Conservation (phyloP, 1,139 yeast genomes). For the Debaryomycetaceae sp. region DNA sequence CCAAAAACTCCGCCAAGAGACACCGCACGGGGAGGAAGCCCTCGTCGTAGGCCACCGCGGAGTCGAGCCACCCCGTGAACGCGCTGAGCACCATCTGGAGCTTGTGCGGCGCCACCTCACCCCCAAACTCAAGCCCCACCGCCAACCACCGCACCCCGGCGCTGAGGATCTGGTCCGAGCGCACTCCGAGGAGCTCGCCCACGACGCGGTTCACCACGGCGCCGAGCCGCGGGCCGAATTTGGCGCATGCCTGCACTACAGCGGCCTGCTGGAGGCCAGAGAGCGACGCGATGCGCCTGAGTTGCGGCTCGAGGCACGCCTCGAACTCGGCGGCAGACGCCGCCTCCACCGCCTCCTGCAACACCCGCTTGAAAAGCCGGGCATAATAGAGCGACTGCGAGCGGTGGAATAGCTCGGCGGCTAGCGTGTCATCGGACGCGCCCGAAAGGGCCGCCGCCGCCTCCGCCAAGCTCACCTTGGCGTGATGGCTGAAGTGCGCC, state of each 20-base stretch:
- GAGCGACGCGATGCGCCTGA: conserved; percentile 18
- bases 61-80: conserved; percentile 54
- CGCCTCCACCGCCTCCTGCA: conserved; percentile 25
- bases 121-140: conserved; percentile 43
- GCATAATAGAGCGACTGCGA: conserved; percentile 3
- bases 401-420: too few species aligned
- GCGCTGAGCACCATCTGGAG: conserved; percentile 55
- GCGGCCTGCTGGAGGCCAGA: conserved; percentile 35
- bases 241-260: conserved; percentile 32
- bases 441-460: too few species aligned
- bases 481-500: too few species aligned
- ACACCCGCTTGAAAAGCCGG: conserved; percentile 19
- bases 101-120: conserved; percentile 51
- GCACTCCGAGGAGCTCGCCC: conserved; percentile 60
- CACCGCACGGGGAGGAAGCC: conserved; percentile 49
- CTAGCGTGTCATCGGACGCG: too few species aligned
- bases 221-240: conserved; percentile 33
- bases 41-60: conserved; percentile 56
- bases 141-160: conserved; percentile 46
- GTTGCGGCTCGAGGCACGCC: conserved; percentile 5
- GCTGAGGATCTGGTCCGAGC: conserved; percentile 32
- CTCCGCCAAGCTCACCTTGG: too few species aligned
- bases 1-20: conserved; percentile 47
- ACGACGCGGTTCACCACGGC: conserved; percentile 58
- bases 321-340: conserved; percentile 24